A percentile compares a stretch with the other conserved stretches of the same genome.
phyloP scores from a whole-genome alignment of 1,284 basidiomycete species.

The Exobasidium cylindrosporum region DNA sequence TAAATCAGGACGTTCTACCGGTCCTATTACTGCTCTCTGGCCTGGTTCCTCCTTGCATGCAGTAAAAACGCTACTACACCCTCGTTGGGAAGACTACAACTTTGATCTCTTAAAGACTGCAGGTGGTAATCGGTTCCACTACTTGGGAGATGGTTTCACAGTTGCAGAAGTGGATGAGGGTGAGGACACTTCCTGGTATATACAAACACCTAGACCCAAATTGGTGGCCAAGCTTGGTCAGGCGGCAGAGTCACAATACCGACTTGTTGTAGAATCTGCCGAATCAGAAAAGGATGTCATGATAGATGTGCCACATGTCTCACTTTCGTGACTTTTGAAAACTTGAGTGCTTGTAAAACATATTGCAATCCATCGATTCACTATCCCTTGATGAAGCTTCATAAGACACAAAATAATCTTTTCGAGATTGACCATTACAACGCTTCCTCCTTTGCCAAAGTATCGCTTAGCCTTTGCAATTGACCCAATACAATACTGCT shows the following conservation, averaged over 20 bases:
- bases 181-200: constrained; percentile 1
- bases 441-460: background rate
- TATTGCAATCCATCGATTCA: too few species aligned
- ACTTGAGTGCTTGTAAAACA: too few species aligned
- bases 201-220: background rate
- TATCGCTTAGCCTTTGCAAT: background rate
- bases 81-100: constrained; percentile 5
- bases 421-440: too few species aligned
- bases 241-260: too few species aligned
- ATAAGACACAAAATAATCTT: too few species aligned
- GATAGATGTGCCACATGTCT: too few species aligned
- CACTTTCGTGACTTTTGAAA: too few species aligned
- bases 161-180: background rate
- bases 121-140: background rate
- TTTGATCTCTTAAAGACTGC: background rate
- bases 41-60: background rate
- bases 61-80: background rate
- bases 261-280: too few species aligned
- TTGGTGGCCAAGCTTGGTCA: background rate
- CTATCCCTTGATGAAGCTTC: too few species aligned
- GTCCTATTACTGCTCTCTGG: background rate
- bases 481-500: constrained; percentile 5
- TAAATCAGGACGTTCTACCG: background rate
- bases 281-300: too few species aligned
- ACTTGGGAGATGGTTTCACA: background rate